Evolutionary conservation across 805 yeast species (phyloP), one percentile per base, ranked within the genome.

Genomic region (Metschnikowia picachoensis): DNA sequence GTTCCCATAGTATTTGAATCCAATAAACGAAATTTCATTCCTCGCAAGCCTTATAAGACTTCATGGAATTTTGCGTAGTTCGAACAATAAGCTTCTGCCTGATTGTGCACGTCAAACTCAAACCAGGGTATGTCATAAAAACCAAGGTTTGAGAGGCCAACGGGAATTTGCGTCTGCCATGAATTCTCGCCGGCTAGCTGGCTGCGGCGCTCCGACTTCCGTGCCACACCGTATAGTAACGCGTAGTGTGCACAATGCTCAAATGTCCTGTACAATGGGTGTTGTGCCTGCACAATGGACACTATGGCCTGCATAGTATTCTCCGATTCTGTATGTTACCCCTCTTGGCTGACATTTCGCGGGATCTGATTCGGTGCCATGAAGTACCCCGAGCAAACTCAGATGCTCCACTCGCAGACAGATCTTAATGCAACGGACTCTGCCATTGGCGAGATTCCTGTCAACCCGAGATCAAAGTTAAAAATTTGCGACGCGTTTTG

Each of bases 161-260:
- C 25, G 25, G 25, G 25, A 4, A 20, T 20, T 20, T 20, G 25
- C 25, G 25, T 20, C 7, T 3, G 25, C 25, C 7, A 5, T 20
- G 25, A 20, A 20, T 20, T 20, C 25, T 20, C 25, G 25, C 25
- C 20, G 25, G 25, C 25, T 20, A 5, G 8, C 25, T 5, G 37
- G 37, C 33, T 15, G 43, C 36, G 43, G 43, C 43, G 43, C 27
- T 27, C 9, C 20, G 32, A 6, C 13, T 4, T 35, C 25, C 34
- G 43, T 14, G 44, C 39, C 39, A 39, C 44, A 41, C 44, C 44
- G 44, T 41, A 41, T 34, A 41, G 29, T 16, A 12, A 15, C 30
- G 39, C 25, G 30, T 4, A n/a, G 27, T 10, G 14, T 42, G 45
- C 41, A 37, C 15, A n/a, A 8, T 10, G 15, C 11, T 12, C n/a